Conservation (phyloP, 2,329 filamentous ascomycete genomes). For the Neofusicoccum cordaticola region DNA sequence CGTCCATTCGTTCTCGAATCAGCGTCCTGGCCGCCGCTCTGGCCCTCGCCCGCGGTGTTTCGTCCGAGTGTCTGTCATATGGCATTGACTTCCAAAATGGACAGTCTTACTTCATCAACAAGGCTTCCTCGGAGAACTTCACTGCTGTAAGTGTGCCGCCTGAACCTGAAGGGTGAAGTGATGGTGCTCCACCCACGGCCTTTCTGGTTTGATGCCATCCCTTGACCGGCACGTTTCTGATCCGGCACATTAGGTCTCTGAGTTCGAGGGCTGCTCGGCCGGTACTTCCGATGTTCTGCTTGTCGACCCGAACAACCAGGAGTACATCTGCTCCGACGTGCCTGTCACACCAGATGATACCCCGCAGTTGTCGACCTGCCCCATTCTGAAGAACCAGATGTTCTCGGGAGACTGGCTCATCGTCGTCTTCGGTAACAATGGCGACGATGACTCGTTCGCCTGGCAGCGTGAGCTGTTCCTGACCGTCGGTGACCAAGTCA, state of each 20-base stretch:
- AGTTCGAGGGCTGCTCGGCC: constrained; percentile 44
- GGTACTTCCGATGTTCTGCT: constrained; percentile 43
- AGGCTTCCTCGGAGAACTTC: constrained; percentile 39
- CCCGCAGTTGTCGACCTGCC: constrained; percentile 42
- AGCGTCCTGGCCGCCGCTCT: constrained; percentile 26
- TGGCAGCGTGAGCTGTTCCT: constrained; percentile 43
- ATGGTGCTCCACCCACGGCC: background rate
- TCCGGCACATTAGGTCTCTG: constrained; percentile 31
- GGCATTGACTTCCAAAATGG: constrained; percentile 45
- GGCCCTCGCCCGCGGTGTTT: constrained; percentile 22
- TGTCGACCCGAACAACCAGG: constrained; percentile 40
- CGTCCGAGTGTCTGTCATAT: constrained; percentile 34
- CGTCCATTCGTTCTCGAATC: constrained; percentile 27
- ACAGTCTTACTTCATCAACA: constrained; percentile 47
- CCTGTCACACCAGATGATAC: constrained; percentile 39
- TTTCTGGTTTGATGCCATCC: no score
- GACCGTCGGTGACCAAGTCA: constrained; percentile 30
- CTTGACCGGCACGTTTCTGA: background rate
- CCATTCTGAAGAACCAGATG: constrained; percentile 43
- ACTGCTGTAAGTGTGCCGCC: constrained; percentile 24
- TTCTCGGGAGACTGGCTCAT: constrained; percentile 45
- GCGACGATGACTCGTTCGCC: constrained; percentile 42
- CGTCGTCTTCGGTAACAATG: constrained; percentile 46
- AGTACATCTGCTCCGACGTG: constrained; percentile 42
- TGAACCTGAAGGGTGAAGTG: background rate